phyloP scores from a whole-genome alignment of 768 basidiomycete species.

The Holtermannia corniformis region DNA sequence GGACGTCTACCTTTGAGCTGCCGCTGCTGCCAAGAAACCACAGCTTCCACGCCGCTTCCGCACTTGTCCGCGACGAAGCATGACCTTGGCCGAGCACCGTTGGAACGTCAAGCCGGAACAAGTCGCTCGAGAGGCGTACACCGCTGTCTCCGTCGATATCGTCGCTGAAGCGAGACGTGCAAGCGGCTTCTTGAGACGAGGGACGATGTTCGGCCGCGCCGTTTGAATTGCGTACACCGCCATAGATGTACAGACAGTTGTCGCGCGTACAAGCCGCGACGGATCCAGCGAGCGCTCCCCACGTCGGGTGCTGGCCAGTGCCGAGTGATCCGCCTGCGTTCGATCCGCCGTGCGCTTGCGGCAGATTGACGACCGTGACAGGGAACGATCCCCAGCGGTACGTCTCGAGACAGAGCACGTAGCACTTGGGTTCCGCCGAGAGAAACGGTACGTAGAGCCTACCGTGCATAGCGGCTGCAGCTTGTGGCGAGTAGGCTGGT shows the following conservation, averaged over 20 bases:
- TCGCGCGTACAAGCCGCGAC: not conserved
- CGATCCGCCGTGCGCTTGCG: not conserved
- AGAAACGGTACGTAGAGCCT: not conserved
- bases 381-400: not conserved
- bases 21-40: too few species aligned
- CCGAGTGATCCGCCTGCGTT: not conserved
- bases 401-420: not conserved
- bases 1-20: too few species aligned
- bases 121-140: not conserved
- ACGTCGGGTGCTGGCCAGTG: not conserved
- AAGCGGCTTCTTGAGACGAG: not conserved
- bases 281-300: not conserved
- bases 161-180: not conserved
- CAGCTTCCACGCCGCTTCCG: too few species aligned
- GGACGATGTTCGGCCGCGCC: not conserved
- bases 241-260: not conserved
- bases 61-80: too few species aligned
- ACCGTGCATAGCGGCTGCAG: not conserved
- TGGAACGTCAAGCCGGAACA: constrained; percentile 1
- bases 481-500: not conserved
- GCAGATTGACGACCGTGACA: not conserved
- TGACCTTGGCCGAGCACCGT: too few species aligned
- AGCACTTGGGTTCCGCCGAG: not conserved
- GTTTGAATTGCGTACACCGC: not conserved
- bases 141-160: not conserved